Percentiles rank a stretch among this genome's conserved stretches.
Conservation (phyloP, 805 yeast species). For the Millerago galiae region DNA sequence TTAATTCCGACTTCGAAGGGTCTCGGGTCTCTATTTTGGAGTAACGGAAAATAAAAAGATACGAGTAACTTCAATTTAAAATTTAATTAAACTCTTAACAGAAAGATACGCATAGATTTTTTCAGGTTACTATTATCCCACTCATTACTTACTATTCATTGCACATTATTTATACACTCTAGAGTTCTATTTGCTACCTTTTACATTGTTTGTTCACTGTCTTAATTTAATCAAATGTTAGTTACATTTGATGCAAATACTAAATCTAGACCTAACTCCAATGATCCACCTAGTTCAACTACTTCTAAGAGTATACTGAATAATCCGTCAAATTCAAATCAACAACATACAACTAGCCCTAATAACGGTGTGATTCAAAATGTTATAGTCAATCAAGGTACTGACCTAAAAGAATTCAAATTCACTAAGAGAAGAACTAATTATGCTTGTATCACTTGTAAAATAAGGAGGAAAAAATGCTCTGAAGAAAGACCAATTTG, state of each 20-base stretch:
- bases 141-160: too few species aligned
- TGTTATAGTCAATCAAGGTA: constrained; percentile 11
- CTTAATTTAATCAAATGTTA: constrained; percentile 10
- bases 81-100: too few species aligned
- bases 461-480: constrained; percentile 65
- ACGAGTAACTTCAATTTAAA: too few species aligned
- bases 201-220: too few species aligned
- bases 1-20: too few species aligned
- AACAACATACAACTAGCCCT: not conserved
- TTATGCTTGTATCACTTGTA: constrained; percentile 66
- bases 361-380: constrained; percentile 12
- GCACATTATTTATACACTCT: too few species aligned
- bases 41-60: too few species aligned
- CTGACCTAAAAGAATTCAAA: constrained; percentile 19
- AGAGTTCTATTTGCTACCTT: too few species aligned
- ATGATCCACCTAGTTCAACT: not conserved
- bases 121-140: too few species aligned
- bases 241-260: constrained; percentile 24
- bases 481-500: constrained; percentile 68
- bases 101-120: too few species aligned
- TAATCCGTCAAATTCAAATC: not conserved
- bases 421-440: constrained; percentile 36
- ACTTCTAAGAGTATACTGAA: not conserved
- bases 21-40: too few species aligned
- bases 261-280: not conserved